A percentile compares a stretch with the other conserved stretches of the same genome.
phyloP scores from a whole-genome alignment of 306 rosid genomes.

The Mucuna pruriens region DNA sequence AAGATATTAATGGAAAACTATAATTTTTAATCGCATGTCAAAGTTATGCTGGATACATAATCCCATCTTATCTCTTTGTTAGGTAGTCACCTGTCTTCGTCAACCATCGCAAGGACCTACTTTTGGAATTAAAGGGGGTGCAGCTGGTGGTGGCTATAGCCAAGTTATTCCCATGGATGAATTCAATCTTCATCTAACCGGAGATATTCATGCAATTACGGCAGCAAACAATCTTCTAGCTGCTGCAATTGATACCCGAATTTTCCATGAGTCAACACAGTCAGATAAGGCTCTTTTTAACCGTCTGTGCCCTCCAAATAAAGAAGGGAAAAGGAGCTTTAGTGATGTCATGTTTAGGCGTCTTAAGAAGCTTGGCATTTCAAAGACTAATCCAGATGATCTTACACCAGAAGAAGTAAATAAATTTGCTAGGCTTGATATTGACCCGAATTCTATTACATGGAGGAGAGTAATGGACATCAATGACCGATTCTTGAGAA shows the following conservation, averaged over 20 bases:
- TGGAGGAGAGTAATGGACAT: conserved; percentile 99
- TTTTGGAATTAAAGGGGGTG: conserved; percentile 99
- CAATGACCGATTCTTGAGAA: conserved; percentile 90
- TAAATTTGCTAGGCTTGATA: conserved; percentile 92
- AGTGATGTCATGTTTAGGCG: conserved; percentile 84
- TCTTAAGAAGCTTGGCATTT: conserved; percentile 74
- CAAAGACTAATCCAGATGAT: conserved; percentile 87
- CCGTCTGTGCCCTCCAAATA: conserved; percentile 88
- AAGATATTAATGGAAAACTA: not conserved
- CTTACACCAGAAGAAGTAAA: conserved; percentile 85
- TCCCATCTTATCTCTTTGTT: conserved; percentile 30
- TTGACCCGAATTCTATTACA: conserved; percentile 81
- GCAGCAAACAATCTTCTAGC: conserved; percentile 98
- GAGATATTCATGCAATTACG: conserved; percentile 98
- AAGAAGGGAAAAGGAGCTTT: conserved; percentile 87
- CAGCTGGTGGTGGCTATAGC: conserved; percentile 99
- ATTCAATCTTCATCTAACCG: conserved; percentile 97
- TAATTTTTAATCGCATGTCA: conserved; percentile 6
- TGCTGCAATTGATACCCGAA: conserved; percentile 92
- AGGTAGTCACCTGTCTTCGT: conserved; percentile 96
- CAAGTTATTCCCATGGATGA: conserved; percentile 99
- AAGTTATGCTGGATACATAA: conserved; percentile 27
- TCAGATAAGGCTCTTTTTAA: conserved; percentile 96
- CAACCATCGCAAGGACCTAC: conserved; percentile 99
- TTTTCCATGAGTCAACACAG: conserved; percentile 92